These are phyloP conservation scores for Amyloporia xantha DNA, from an alignment of 768 basidiomycete genomes.

Conservation along the genomic window DNA sequence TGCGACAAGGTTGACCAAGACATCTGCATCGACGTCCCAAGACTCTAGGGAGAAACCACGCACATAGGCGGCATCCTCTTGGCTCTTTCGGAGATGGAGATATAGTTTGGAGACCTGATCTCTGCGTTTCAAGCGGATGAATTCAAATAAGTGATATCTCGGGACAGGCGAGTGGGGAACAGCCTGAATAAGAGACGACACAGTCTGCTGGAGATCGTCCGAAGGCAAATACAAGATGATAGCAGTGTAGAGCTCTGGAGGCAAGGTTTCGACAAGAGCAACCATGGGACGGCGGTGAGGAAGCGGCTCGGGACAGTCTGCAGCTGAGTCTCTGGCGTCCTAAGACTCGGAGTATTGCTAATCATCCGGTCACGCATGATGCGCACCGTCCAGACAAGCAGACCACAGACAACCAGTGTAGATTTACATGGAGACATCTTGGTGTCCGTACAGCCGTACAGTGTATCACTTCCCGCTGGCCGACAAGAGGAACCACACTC, in stretches of 20 bases:
- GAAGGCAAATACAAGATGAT: constrained; percentile 49
- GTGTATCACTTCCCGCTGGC: too few relatives aligned
- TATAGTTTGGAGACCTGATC: constrained; percentile 54
- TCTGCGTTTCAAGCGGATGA: constrained; percentile 42
- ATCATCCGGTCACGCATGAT: too few relatives aligned
- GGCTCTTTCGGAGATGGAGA: constrained; percentile 39
- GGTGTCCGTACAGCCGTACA: too few relatives aligned
- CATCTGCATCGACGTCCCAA: constrained; percentile 72
- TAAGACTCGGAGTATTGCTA: too few relatives aligned
- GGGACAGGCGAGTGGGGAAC: constrained; percentile 59
- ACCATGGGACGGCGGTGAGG: constrained; percentile 5
- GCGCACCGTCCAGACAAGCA: too few relatives aligned
- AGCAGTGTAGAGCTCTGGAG: constrained; percentile 58
- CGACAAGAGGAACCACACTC: too few relatives aligned
- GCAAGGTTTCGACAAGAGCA: constrained; percentile 29
- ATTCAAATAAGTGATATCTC: constrained; percentile 47
- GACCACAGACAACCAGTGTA: too few relatives aligned
- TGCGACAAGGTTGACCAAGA: constrained; percentile 61
- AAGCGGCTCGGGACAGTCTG: neutral
- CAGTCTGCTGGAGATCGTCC: constrained; percentile 40
- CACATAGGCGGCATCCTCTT: constrained; percentile 26
- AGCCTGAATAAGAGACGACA: constrained; percentile 54
- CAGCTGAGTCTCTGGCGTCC: too few relatives aligned
- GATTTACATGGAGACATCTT: too few relatives aligned
- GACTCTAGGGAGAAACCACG: constrained; percentile 45